Evolutionary conservation across 169 alveolate genomes (phyloP), one percentile per base, ranked within the genome.

Genomic region (Plasmodium relictum): DNA sequence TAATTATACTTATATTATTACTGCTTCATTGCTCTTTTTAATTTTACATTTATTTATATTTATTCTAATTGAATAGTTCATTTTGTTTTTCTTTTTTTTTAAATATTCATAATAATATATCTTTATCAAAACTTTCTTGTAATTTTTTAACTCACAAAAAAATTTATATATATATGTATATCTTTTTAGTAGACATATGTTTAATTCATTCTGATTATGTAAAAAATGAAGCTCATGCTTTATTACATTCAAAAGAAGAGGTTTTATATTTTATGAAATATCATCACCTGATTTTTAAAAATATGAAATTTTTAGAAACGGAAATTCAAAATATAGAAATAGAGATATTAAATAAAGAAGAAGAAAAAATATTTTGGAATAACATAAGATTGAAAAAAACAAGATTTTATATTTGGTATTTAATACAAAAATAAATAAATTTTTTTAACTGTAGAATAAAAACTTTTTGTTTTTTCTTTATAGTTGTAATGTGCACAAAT

Each of bases 241-340:
- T 80, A 48, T 42, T 80, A 18, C 90, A 80, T 45, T 80, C 90
- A n/a, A 62, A 41, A 48, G 83, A 80, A 80, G 90, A 80, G 22
- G 90, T 26, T 68, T 80, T 62, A 70, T 83, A 80, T 50, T 50
- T 80, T 61, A 39, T 80, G 90, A 56, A 61, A 59, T 18, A 66
- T 12, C 66, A 80, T 41, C 26, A 65, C 14, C 41, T 22, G 10
- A 80, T 68, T 48, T 70, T 39, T 3, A 68, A 68, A 45, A 80
- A 80, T 45, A 80, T 80, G 76, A 7, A 44, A 6, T 80, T 80
- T 68, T 52, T 69, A 45, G 7, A 39, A 66, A 50, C 63, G 14
- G 26, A 14, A 0, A 73, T 26, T 39, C 10, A 50, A 18, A 58
- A 37, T 66, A 41, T 80, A 68, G 90, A 80, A 58, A 80, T 80